Base-by-base conservation (phyloP, 2,329 filamentous ascomycete genomes). In the Ceratocystis harringtonii region DNA sequence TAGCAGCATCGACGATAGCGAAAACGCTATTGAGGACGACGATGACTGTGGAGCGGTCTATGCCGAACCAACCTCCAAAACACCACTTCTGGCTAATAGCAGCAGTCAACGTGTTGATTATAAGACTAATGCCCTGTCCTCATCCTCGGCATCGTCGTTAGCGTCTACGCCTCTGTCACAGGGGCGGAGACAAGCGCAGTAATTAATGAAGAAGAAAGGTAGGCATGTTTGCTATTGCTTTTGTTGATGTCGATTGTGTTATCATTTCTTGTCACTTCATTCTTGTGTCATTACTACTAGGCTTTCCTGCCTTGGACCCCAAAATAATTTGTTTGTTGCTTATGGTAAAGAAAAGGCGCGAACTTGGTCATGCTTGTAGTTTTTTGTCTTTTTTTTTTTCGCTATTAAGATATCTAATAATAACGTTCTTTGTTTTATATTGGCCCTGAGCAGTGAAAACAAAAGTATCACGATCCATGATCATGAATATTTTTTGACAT, bases 1-100 rank as follows among this genome's bases (percentile, higher is more conserved):
- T 41, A 41, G 17, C 55, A 36, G 32, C 17, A 7, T 17, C 15
- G 32, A n/a, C 7, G 55, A 30, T 0, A 70, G 71, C 22, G 68
- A 66, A 8, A 61, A 65, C n/a, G 63, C 65, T 32, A 45, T 68
- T 36, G 55, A 52, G 17, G 57, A 63, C 3, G 64, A 52, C 4
- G 66, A 63, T 45, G 68, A 58, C 25, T 41, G 3, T 41, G 48
- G 22, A 15, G 25, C 22, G 48, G 19, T n/a, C 48, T 28, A 28
- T 28, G 48, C 17, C 7, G 7, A 50, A 62, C 44, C 55, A 7
- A 63, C 65, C 48, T 63, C 62, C 32, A 63, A 65, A 32, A 68
- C 62, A 22, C 64, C 65, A 45, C 60, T 68, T 55, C 61, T 68
- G 64, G 61, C 52, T 25, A 52, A 52, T 17, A 43, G 22, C 12